Percentiles rank a stretch among this genome's conserved stretches.
Evolutionary conservation across 345 rosid species (phyloP).

Genomic region (Eucalyptus regnans): DNA sequence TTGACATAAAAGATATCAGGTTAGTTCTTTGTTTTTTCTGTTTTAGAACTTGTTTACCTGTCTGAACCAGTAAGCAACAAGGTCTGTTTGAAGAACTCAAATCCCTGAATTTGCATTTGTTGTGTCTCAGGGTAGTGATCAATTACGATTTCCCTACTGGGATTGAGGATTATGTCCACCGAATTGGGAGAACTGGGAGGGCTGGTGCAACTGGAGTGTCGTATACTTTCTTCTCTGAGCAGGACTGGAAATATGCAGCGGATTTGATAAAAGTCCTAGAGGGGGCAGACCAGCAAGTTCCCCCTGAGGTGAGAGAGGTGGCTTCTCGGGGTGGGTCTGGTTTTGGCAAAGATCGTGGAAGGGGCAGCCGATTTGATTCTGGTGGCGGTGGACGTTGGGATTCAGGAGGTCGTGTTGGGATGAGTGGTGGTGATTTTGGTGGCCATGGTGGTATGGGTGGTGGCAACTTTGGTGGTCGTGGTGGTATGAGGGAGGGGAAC

Average conservation of each 20-base stretch:
- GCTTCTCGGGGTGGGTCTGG: conserved; percentile 73
- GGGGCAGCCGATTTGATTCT: conserved; percentile 62
- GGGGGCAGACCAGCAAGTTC: conserved; percentile 89
- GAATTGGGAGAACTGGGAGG: conserved; percentile 97
- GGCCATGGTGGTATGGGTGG: conserved; percentile 42
- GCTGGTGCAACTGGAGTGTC: conserved; percentile 97
- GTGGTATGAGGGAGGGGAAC: conserved; percentile 27
- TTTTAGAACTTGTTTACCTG: not conserved
- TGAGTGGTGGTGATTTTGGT: conserved; percentile 35
- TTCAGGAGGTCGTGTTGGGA: conserved; percentile 34
- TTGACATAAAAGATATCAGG: conserved; percentile 94
- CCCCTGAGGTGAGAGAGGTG: conserved; percentile 75
- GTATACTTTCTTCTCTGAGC: conserved; percentile 89
- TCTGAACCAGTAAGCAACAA: not conserved
- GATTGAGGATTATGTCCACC: conserved; percentile 95
- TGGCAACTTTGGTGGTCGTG: conserved; percentile 38
- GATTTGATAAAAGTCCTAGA: conserved; percentile 84
- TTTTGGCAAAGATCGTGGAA: conserved; percentile 59
- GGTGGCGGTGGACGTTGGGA: conserved; percentile 66
- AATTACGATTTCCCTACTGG: conserved; percentile 93
- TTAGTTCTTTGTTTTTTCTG: not conserved
- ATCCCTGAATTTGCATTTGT: not conserved
- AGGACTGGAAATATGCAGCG: conserved; percentile 76
- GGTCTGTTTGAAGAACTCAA: not conserved
- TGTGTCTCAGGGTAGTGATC: conserved; percentile 64